Evolutionary conservation across 1,284 basidiomycete genomes (phyloP), one percentile per base, ranked within the genome.

Genomic region (Sanguinoderma infundibulare): DNA sequence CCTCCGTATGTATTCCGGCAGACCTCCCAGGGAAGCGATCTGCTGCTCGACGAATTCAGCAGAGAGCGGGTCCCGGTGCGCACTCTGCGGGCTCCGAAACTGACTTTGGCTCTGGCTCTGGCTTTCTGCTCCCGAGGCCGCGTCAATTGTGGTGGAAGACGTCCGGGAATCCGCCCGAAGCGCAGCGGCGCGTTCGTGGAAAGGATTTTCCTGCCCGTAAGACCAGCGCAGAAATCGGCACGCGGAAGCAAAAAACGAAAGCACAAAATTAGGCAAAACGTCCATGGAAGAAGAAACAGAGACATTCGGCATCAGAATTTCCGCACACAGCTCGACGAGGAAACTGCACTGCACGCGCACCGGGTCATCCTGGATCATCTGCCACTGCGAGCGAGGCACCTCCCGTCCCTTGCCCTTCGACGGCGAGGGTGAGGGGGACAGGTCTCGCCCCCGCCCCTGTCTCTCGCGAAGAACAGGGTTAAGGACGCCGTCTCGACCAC

Each of bases 1-100:
- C 59, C 76, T 79, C 36, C 69, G 68, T 28, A 84, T 68, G 53
- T 80, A 77, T 6, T 73, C 68, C 40, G 71, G 70, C 3, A 79
- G 44, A 8, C 54, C 53, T 14, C 64, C 57, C 42, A 66, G 64
- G 22, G 49, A 55, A 14, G 55, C 52, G 10, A 66, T 30, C 20
- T 66, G 66, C 15, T 54, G 38, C 62, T 62, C 54, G 60, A 70
- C 56, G 24, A 54, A 30, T 58, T 66, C 65, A 32, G 65, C 65
- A 34, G 63, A 67, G 49, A 60, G 55, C 35, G 58, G 34, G 20
- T 40, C 55, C 55, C 38, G 54, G 36, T 14, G 20, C n/a, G 36
- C 20, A 47, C n/a, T 40, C 53, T 28, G 50, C 57, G n/a, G n/a
- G 53, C 47, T 49, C 40, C 34, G 34, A 47, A 22, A 59, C 47